Conservation (phyloP, 2,329 filamentous ascomycete species). For the Arthrocladium fulminans region DNA sequence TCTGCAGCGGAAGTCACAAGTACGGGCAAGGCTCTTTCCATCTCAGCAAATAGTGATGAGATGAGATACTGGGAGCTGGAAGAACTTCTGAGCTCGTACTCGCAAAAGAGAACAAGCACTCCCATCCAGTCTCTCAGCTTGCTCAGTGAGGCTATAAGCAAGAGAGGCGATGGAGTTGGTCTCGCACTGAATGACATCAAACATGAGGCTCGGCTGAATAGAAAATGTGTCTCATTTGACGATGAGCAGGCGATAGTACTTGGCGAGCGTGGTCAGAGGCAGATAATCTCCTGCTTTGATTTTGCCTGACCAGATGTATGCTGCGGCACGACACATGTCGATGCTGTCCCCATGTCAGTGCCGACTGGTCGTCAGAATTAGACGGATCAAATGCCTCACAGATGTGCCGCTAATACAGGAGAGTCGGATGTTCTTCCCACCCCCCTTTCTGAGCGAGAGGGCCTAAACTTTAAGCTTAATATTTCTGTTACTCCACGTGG, state of each 20-base stretch:
- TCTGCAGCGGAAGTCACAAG: constrained; percentile 76
- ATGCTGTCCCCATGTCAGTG: background rate
- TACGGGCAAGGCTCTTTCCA: constrained; percentile 80
- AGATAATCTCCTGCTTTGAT: constrained; percentile 75
- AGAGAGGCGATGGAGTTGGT: constrained; percentile 25
- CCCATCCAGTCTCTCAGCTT: constrained; percentile 33
- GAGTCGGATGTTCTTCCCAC: background rate
- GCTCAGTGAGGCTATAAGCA: constrained; percentile 19
- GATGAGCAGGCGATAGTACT: constrained; percentile 86
- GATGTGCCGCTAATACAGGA: background rate
- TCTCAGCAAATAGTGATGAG: constrained; percentile 69
- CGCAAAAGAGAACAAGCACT: constrained; percentile 45
- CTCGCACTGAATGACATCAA: constrained; percentile 30
- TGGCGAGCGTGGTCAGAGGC: constrained; percentile 58
- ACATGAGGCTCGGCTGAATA: constrained; percentile 36
- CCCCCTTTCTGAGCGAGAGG: background rate
- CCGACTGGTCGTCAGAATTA: background rate
- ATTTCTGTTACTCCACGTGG: constrained; percentile 4
- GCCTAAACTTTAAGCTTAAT: constrained; percentile 9
- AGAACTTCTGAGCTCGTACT: constrained; percentile 33
- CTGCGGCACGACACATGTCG: background rate
- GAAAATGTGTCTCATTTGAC: constrained; percentile 74
- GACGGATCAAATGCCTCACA: background rate
- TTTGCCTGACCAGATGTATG: constrained; percentile 52
- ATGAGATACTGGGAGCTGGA: constrained; percentile 86